Evolutionary conservation across 306 rosid species (phyloP).

Genomic region (Trichosanthes truncata): DNA sequence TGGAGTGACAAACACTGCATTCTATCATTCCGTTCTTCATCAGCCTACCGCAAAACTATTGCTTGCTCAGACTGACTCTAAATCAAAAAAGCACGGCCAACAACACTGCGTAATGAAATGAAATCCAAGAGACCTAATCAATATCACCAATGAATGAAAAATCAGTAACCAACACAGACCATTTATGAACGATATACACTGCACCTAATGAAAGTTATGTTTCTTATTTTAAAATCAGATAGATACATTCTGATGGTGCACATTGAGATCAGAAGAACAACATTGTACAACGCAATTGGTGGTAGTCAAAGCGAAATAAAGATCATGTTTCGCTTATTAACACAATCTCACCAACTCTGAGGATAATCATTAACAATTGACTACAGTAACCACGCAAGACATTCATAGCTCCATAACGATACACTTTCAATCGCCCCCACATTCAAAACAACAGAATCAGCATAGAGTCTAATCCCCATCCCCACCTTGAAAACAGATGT

Average conservation of each 20-base stretch:
- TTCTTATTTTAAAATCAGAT: neutral
- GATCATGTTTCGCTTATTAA: neutral
- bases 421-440: neutral
- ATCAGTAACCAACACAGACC: neutral
- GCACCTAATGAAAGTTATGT: neutral
- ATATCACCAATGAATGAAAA: neutral
- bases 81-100: constrained; percentile 5
- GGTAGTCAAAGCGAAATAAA: neutral
- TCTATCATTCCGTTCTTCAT: constrained; percentile 86
- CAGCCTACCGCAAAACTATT: constrained; percentile 20
- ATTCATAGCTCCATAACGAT: neutral
- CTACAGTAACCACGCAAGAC: neutral
- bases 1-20: constrained; percentile 95
- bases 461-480: neutral
- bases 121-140: neutral
- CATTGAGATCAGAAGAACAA: neutral
- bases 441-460: neutral
- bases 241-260: neutral
- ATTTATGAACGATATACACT: neutral
- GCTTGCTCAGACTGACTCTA: constrained; percentile 37
- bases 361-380: neutral
- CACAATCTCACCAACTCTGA: neutral
- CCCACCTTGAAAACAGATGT: neutral
- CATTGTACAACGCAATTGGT: neutral
- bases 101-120: neutral